These are phyloP conservation scores for Termitomyces sp. DNA, from an alignment of 768 basidiomycete genomes.

Conservation along the genomic window DNA sequence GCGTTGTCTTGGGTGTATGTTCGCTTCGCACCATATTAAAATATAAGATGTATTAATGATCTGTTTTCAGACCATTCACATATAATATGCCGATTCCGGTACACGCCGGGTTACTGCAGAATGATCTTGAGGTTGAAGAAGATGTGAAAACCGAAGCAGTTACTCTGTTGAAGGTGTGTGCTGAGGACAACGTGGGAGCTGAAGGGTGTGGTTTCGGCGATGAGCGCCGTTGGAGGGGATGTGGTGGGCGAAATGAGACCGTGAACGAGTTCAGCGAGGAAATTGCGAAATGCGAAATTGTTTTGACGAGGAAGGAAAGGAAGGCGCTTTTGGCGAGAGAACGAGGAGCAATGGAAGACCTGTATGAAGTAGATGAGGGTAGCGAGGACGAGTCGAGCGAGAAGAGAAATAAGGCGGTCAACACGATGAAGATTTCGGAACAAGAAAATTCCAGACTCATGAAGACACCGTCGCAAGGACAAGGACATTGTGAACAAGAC, in stretches of 20 bases:
- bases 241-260: background rate
- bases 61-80: conserved; percentile 42
- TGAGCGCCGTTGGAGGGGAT: conserved; percentile 4
- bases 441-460: background rate
- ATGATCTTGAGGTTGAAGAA: conserved; percentile 12
- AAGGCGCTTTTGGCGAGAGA: conserved; percentile 11
- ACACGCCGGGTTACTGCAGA: conserved; percentile 15
- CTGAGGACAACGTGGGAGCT: background rate
- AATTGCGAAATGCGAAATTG: conserved; percentile 23
- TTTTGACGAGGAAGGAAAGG: conserved; percentile 40
- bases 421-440: background rate
- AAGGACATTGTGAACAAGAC: background rate
- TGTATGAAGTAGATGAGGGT: background rate
- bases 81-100: conserved; percentile 9
- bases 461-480: background rate
- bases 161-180: background rate
- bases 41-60: background rate
- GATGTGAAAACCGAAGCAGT: background rate
- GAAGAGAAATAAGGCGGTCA: background rate
- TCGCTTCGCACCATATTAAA: background rate
- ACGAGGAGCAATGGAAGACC: conserved; percentile 5
- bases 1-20: conserved; percentile 67
- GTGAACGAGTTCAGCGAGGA: conserved; percentile 7
- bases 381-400: background rate
- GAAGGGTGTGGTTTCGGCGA: conserved; percentile 4